Base-by-base conservation (phyloP, 257 asterid species). In the Nicotiana undulata region DNA sequence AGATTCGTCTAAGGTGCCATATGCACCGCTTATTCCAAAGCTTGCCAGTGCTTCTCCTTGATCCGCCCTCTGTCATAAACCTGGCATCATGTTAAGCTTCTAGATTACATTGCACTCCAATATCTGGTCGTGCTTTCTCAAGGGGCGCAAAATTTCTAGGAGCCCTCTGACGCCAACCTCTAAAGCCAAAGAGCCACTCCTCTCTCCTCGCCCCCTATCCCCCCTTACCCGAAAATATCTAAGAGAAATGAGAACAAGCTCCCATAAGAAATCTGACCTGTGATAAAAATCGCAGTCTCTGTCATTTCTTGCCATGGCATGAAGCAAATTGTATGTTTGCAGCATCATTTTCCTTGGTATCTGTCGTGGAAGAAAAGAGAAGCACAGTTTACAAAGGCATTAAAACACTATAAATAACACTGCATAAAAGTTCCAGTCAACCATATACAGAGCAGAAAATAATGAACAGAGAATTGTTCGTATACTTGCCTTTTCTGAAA, bases 271-370 rank as follows among this genome's bases (percentile, higher is more conserved):
- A 81, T 77, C 89, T 86, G 84, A 92, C 98, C 98, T 87, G 81
- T 94, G 97, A 87, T 96, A 96, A 90, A 96, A 94, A 84, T 94
- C 99, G 80, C 97, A 96, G 86, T 94, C 98, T 81, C 97, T 94
- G 81, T 96, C 98, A 80, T 86, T 87, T 84, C 93, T 88, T 81
- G 97, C 85, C 92, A 94, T 92, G 83, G 97, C 90, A 81, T 96
- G 90, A 88, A 94, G 88, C 72, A 96, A 94, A 88, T 96, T 96
- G 88, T 92, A 96, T 28, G 94, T 88, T 84, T 91, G 99, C 87
- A 96, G 89, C 91, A 94, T 85, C 98, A 96, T 96, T 88, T 96
- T 96, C 86, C 99, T 89, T 29, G 98, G 99, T 78, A 94, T 89
- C 99, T 96, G 91, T 52, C 63, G 79, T 58, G 56, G 81, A 80